Percentiles rank a stretch among this genome's conserved stretches.
Evolutionary conservation across 306 rosid species (phyloP).

Genomic region (Vicia faba): DNA sequence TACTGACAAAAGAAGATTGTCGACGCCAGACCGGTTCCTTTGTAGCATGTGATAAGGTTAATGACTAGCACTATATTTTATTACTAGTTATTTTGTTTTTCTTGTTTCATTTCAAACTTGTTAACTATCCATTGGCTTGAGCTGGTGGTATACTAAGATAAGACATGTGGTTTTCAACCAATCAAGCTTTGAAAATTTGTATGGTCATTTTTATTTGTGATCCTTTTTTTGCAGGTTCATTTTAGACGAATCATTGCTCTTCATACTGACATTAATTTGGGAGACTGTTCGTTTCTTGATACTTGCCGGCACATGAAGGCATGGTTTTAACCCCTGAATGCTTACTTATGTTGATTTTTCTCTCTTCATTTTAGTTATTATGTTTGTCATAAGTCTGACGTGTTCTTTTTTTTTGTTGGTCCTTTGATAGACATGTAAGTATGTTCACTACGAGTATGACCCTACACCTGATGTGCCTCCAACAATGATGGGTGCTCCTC

Average conservation of each 20-base stretch:
- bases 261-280: constrained; percentile 92
- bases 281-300: constrained; percentile 97
- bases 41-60: constrained; percentile 93
- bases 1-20: constrained; percentile 94
- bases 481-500: constrained; percentile 63
- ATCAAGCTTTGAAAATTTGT: background rate
- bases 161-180: constrained; percentile 4
- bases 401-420: constrained; percentile 27
- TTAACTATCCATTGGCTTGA: constrained; percentile 20
- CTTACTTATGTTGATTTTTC: background rate
- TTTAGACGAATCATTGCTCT: constrained; percentile 92
- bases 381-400: constrained; percentile 19
- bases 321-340: constrained; percentile 31
- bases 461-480: constrained; percentile 81
- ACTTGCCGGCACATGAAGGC: constrained; percentile 99
- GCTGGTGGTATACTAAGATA: background rate
- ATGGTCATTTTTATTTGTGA: constrained; percentile 9
- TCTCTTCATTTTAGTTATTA: constrained; percentile 7
- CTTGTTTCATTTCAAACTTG: constrained; percentile 15
- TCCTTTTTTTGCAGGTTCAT: constrained; percentile 72
- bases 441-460: constrained; percentile 93
- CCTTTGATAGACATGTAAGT: constrained; percentile 82
- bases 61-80: constrained; percentile 32
- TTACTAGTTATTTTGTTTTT: constrained; percentile 6
- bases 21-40: constrained; percentile 78